These are phyloP conservation scores for Pisolithus marmoratus DNA, from an alignment of 768 basidiomycete species.

Conservation along the genomic window DNA sequence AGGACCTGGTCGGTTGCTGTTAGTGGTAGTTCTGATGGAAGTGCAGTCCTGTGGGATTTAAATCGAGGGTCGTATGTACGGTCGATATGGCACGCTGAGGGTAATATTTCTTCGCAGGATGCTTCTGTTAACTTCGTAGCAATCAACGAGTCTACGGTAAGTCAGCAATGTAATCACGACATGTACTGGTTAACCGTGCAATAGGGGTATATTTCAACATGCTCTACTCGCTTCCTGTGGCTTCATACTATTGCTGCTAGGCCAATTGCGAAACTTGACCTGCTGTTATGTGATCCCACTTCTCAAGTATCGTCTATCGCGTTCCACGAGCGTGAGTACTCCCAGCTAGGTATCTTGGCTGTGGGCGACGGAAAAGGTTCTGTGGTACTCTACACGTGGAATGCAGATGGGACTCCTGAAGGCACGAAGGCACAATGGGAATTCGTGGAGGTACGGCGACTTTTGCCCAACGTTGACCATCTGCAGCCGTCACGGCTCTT, in stretches of 20 bases:
- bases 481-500: slow-evolving; percentile 63
- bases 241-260: slow-evolving; percentile 86
- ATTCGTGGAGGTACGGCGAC: slow-evolving; percentile 60
- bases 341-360: slow-evolving; percentile 71
- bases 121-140: slow-evolving; percentile 60
- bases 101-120: slow-evolving; percentile 17
- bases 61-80: slow-evolving; percentile 77
- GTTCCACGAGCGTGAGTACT: slow-evolving; percentile 88
- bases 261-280: slow-evolving; percentile 65
- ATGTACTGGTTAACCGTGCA: neutral
- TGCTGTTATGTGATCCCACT: slow-evolving; percentile 37
- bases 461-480: slow-evolving; percentile 47
- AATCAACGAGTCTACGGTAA: slow-evolving; percentile 83
- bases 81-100: slow-evolving; percentile 65
- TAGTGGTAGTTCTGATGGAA: slow-evolving; percentile 83
- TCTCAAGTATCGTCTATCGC: slow-evolving; percentile 69
- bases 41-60: slow-evolving; percentile 85
- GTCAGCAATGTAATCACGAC: slow-evolving; percentile 19
- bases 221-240: slow-evolving; percentile 63
- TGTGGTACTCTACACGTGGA: slow-evolving; percentile 81
- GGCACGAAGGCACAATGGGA: slow-evolving; percentile 70
- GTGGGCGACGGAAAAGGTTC: slow-evolving; percentile 72
- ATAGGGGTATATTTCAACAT: slow-evolving; percentile 85
- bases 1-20: slow-evolving; percentile 78
- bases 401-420: slow-evolving; percentile 63